phyloP scores from a whole-genome alignment of 2,329 filamentous ascomycete species.

The Lithohypha guttulata region DNA sequence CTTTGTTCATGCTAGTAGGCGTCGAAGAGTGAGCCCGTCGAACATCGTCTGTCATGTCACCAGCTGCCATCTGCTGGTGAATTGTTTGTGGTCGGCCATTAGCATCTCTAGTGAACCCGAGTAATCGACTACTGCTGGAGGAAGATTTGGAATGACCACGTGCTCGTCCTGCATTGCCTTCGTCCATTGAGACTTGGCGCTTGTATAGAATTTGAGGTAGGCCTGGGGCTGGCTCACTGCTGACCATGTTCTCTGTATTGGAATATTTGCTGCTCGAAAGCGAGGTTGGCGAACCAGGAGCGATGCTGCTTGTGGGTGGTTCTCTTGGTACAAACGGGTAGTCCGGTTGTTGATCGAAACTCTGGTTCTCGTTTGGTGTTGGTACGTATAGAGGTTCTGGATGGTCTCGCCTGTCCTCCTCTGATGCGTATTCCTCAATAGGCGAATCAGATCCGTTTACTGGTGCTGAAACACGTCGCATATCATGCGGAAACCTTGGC shows the following conservation, averaged over 20 bases:
- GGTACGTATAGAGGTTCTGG: conserved; percentile 1
- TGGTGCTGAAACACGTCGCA: neutral
- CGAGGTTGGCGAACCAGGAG: conserved; percentile 1
- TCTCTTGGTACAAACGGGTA: too few species aligned
- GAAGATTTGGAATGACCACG: conserved; percentile 10
- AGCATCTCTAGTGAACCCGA: conserved; percentile 9
- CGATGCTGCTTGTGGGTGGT: too few species aligned
- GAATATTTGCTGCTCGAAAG: neutral
- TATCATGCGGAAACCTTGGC: conserved; percentile 6
- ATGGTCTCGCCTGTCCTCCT: neutral
- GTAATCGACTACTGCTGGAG: conserved; percentile 10
- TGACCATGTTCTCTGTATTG: neutral
- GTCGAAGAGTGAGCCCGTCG: conserved; percentile 11
- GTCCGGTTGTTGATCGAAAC: too few species aligned
- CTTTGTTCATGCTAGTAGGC: conserved; percentile 13
- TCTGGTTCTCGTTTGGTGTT: too few species aligned
- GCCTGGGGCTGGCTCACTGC: neutral
- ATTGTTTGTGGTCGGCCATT: conserved; percentile 7
- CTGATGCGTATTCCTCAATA: neutral
- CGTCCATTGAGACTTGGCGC: neutral
- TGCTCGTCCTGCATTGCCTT: neutral
- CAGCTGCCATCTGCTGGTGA: conserved; percentile 8
- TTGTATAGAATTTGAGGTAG: conserved; percentile 1
- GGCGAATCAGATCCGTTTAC: neutral
- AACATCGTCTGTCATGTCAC: conserved; percentile 7